Evolutionary conservation across 768 basidiomycete genomes (phyloP).

Genomic region (Boletus rufocinnamomeus): DNA sequence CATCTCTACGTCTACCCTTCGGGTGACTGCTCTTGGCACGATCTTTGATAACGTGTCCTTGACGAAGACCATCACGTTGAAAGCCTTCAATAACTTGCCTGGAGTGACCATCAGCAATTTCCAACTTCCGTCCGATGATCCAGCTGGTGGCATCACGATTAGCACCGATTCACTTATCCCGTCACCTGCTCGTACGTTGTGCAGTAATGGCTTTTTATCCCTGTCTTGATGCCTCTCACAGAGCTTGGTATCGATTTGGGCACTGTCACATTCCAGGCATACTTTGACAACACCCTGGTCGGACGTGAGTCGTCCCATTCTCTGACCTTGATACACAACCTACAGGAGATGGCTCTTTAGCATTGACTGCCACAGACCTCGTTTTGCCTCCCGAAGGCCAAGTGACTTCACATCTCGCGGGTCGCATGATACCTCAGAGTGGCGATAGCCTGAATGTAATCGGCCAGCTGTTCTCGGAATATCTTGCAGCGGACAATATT

Average conservation of each 20-base stretch:
- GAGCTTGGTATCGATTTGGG: constrained; percentile 74
- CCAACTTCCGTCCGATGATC: constrained; percentile 65
- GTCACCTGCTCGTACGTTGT: constrained; percentile 61
- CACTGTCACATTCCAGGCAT: constrained; percentile 60
- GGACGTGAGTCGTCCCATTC: constrained; percentile 52
- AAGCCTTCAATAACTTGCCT: constrained; percentile 70
- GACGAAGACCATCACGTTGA: constrained; percentile 60
- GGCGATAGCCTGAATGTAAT: constrained; percentile 54
- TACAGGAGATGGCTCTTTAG: constrained; percentile 35
- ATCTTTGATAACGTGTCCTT: constrained; percentile 67
- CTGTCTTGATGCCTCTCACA: constrained; percentile 31
- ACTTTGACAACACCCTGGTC: constrained; percentile 54
- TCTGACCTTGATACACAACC: neutral
- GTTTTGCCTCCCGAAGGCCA: constrained; percentile 50
- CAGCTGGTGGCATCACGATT: constrained; percentile 68
- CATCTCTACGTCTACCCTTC: constrained; percentile 63
- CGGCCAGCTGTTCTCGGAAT: constrained; percentile 66
- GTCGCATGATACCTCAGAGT: constrained; percentile 63
- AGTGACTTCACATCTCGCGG: constrained; percentile 56
- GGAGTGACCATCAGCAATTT: constrained; percentile 74
- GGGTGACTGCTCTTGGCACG: constrained; percentile 65
- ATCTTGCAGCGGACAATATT: constrained; percentile 62
- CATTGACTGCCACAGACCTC: constrained; percentile 51
- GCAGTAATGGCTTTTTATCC: neutral
- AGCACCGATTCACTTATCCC: constrained; percentile 68